Evolutionary conservation across 805 yeast genomes (phyloP).

Genomic region (Candida awuae): DNA sequence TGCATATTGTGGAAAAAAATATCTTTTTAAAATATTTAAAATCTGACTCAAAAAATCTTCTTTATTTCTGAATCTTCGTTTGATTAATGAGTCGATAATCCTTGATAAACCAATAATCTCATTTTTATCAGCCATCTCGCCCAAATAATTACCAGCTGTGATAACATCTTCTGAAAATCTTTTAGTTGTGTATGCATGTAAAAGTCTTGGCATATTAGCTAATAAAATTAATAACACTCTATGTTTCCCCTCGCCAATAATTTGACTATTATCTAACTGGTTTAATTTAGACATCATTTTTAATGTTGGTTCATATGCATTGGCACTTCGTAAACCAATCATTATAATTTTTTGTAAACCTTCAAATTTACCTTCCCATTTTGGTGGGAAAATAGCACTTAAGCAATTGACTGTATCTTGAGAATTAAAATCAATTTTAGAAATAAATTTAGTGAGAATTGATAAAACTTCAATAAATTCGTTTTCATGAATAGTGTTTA

Average conservation of each 20-base stretch:
- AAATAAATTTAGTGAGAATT: constrained; percentile 70
- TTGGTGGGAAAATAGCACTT: constrained; percentile 81
- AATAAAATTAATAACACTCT: constrained; percentile 66
- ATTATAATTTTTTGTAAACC: constrained; percentile 76
- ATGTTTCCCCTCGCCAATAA: constrained; percentile 64
- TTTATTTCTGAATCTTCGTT: constrained; percentile 78
- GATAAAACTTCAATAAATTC: constrained; percentile 87
- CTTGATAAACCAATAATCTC: constrained; percentile 53
- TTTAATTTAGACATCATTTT: constrained; percentile 67
- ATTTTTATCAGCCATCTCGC: constrained; percentile 49
- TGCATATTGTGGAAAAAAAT: constrained; percentile 66
- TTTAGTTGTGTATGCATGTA: constrained; percentile 65
- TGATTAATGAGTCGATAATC: constrained; percentile 67
- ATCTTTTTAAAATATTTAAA: constrained; percentile 55
- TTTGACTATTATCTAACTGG: constrained; percentile 57
- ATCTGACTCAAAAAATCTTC: constrained; percentile 82
- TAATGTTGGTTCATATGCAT: constrained; percentile 70
- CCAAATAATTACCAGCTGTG: constrained; percentile 48
- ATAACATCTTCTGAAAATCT: constrained; percentile 43
- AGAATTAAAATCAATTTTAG: constrained; percentile 79
- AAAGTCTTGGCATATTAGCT: constrained; percentile 74
- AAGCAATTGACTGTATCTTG: constrained; percentile 79
- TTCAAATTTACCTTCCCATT: constrained; percentile 92
- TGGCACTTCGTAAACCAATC: constrained; percentile 76
- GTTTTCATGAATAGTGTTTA: constrained; percentile 83